Conservation (phyloP, 1,284 basidiomycete genomes). For the Trichosporon coremiiforme region DNA sequence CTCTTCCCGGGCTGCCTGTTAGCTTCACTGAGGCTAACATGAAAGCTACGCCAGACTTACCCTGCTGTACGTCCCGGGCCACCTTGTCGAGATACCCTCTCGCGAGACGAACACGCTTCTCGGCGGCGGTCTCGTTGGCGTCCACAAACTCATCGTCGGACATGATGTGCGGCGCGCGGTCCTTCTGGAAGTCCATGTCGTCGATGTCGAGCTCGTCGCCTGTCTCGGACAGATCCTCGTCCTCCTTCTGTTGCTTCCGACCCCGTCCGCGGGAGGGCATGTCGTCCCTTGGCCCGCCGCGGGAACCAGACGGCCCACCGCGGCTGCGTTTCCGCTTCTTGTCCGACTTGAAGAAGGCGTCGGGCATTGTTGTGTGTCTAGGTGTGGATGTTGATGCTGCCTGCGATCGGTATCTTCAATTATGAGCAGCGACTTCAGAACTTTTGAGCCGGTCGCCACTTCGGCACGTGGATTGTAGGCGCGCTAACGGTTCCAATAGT, state of each 20-base stretch:
- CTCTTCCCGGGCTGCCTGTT: constrained; percentile 56
- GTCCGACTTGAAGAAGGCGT: constrained; percentile 73
- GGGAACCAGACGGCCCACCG: constrained; percentile 37
- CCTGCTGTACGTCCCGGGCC: constrained; percentile 66
- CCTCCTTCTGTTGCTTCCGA: constrained; percentile 39
- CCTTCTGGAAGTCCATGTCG: constrained; percentile 70
- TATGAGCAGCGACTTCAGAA: neutral
- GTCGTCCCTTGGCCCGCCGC: constrained; percentile 16
- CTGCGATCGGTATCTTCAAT: neutral
- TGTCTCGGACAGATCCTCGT: constrained; percentile 70
- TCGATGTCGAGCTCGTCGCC: constrained; percentile 64
- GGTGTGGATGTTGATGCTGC: neutral
- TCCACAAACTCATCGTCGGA: constrained; percentile 69
- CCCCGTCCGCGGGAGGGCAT: constrained; percentile 13
- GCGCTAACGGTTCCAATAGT: neutral
- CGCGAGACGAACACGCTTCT: constrained; percentile 87
- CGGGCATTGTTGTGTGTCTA: constrained; percentile 63
- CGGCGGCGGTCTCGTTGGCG: constrained; percentile 85
- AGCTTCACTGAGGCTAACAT: neutral
- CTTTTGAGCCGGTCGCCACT: constrained; percentile 14
- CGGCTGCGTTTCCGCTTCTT: constrained; percentile 67
- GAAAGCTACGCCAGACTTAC: constrained; percentile 59
- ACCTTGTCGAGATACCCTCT: constrained; percentile 86
- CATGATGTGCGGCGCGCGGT: constrained; percentile 58
- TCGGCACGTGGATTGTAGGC: neutral